Percentiles rank a stretch among this genome's conserved stretches.
These are phyloP conservation scores for Lunasporangiospora selenospora DNA, from an alignment of 192 early-diverging fungal species.

Conservation along the genomic window DNA sequence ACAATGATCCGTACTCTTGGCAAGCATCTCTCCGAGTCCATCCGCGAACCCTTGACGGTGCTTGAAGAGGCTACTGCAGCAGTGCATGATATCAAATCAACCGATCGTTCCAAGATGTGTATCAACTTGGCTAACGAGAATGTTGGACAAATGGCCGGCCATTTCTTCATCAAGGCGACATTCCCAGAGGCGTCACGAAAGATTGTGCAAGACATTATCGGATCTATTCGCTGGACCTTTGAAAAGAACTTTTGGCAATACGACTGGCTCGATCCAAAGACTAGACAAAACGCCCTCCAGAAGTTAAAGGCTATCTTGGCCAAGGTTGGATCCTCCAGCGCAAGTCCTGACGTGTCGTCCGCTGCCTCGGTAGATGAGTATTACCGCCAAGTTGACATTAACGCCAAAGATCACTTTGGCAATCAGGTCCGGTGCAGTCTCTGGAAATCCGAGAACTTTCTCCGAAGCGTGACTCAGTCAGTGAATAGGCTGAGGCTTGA, in stretches of 20 bases:
- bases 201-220: slow-evolving; percentile 51
- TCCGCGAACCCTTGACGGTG: slow-evolving; percentile 39
- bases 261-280: slow-evolving; percentile 55
- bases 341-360: slow-evolving; percentile 42
- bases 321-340: slow-evolving; percentile 56
- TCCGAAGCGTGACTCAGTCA: slow-evolving; percentile 35
- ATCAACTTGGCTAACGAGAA: slow-evolving; percentile 32
- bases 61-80: slow-evolving; percentile 17
- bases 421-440: slow-evolving; percentile 36
- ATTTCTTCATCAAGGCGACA: slow-evolving; percentile 52
- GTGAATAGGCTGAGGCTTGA: slow-evolving; percentile 43
- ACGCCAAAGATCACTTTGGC: slow-evolving; percentile 46
- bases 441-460: slow-evolving; percentile 14
- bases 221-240: slow-evolving; percentile 48
- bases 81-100: too few species aligned
- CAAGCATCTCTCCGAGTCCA: slow-evolving; percentile 34
- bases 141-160: slow-evolving; percentile 50
- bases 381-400: slow-evolving; percentile 38
- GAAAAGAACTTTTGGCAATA: slow-evolving; percentile 43
- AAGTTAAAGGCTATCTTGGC: slow-evolving; percentile 52
- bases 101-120: slow-evolving; percentile 35
- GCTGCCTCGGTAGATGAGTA: slow-evolving; percentile 50
- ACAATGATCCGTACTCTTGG: slow-evolving; percentile 45
- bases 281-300: slow-evolving; percentile 44
- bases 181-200: slow-evolving; percentile 37